Evolutionary conservation across 179 eudicot genomes (phyloP).

Genomic region (Beta lomatogona): DNA sequence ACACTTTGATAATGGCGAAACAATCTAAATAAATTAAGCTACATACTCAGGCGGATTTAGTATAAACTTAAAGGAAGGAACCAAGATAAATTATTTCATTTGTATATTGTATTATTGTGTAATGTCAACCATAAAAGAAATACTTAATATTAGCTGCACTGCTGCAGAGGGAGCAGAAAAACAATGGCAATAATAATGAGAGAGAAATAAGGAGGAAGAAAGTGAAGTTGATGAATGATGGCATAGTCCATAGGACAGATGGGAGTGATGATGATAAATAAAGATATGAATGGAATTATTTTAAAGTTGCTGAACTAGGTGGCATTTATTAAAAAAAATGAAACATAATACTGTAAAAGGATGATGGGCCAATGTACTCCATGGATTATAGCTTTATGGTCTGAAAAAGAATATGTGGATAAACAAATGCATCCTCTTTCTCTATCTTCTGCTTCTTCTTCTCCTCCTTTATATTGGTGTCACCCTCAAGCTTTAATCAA

Average conservation of each 20-base stretch:
- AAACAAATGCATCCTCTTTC: background rate
- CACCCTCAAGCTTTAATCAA: constrained; percentile 19
- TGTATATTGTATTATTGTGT: no score
- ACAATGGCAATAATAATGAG: background rate
- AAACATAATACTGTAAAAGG: background rate
- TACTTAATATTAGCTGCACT: no score
- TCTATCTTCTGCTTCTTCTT: background rate
- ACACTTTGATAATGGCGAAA: no score
- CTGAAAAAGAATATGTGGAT: background rate
- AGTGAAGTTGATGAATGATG: constrained; percentile 12
- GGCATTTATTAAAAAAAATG: background rate
- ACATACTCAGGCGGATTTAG: no score
- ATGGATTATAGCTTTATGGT: constrained; percentile 5
- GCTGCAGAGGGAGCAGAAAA: background rate
- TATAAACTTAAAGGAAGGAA: no score
- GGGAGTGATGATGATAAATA: constrained; percentile 23
- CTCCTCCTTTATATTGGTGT: background rate
- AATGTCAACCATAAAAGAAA: no score
- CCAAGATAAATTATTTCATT: no score
- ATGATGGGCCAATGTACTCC: constrained; percentile 7
- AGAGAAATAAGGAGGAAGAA: background rate
- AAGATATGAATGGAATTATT: background rate
- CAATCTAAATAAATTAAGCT: no score
- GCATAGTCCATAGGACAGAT: constrained; percentile 7
- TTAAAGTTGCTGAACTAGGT: background rate